Conservation (phyloP, 768 basidiomycete genomes). For the Lentinula aciculospora region DNA sequence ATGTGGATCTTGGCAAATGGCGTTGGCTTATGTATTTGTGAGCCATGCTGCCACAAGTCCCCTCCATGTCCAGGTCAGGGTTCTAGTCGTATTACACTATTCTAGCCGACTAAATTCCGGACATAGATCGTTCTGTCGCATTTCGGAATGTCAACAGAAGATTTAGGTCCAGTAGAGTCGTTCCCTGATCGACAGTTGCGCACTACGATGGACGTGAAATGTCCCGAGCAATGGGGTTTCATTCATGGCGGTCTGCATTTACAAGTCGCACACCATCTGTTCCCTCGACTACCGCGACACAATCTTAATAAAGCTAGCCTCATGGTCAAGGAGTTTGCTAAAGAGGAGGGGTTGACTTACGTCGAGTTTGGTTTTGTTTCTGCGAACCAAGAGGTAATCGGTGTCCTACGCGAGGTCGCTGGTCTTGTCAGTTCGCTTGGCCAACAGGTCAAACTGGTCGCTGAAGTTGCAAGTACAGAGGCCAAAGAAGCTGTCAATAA, state of each 20-base stretch:
- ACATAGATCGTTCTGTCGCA: slow-evolving; percentile 91
- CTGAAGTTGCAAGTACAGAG: slow-evolving; percentile 75
- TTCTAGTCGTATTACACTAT: neutral
- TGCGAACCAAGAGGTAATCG: slow-evolving; percentile 80
- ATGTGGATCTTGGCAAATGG: slow-evolving; percentile 66
- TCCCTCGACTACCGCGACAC: slow-evolving; percentile 92
- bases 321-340: slow-evolving; percentile 84
- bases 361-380: slow-evolving; percentile 87
- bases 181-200: slow-evolving; percentile 93
- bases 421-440: slow-evolving; percentile 15
- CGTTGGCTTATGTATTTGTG: slow-evolving; percentile 71
- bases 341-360: slow-evolving; percentile 79
- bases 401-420: slow-evolving; percentile 81
- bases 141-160: slow-evolving; percentile 91
- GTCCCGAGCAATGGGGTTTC: slow-evolving; percentile 76
- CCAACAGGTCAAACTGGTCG: slow-evolving; percentile 77
- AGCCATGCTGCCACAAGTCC: slow-evolving; percentile 87
- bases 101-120: neutral
- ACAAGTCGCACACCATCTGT: slow-evolving; percentile 96
- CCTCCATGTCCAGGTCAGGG: slow-evolving; percentile 82
- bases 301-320: slow-evolving; percentile 79
- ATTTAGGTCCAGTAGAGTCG: slow-evolving; percentile 86
- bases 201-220: slow-evolving; percentile 96
- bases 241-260: slow-evolving; percentile 97
- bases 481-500: slow-evolving; percentile 56